Conservation (phyloP, 148 eudicot species). For the Pharnaceum exiguum region DNA sequence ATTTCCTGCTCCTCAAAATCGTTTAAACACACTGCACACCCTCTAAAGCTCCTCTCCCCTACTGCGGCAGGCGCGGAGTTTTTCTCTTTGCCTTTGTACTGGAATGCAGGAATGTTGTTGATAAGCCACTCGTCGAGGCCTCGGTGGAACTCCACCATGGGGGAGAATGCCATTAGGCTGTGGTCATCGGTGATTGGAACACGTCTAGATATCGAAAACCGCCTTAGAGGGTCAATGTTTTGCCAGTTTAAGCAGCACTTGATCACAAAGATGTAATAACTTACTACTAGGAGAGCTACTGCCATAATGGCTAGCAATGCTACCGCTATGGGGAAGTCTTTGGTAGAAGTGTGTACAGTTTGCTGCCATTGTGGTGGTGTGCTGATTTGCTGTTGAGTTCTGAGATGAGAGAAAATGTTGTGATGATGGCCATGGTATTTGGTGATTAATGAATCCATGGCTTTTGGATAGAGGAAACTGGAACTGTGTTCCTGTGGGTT, state of each 20-base stretch:
- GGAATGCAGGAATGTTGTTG: slow-evolving; percentile 62
- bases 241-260: slow-evolving; percentile 69
- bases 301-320: slow-evolving; percentile 50
- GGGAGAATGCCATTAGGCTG: slow-evolving; percentile 41
- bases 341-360: slow-evolving; percentile 28
- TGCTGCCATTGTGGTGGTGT: slow-evolving; percentile 7
- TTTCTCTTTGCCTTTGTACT: slow-evolving; percentile 27
- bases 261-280: slow-evolving; percentile 66
- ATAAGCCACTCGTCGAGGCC: slow-evolving; percentile 69
- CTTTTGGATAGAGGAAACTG: neutral
- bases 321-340: slow-evolving; percentile 57
- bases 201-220: slow-evolving; percentile 29
- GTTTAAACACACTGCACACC: slow-evolving; percentile 70
- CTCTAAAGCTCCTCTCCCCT: slow-evolving; percentile 27
- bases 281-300: slow-evolving; percentile 47
- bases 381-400: slow-evolving; percentile 6
- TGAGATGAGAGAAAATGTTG: neutral
- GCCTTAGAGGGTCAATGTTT: slow-evolving; percentile 44
- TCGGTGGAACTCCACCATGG: slow-evolving; percentile 31
- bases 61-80: neutral
- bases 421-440: slow-evolving; percentile 1
- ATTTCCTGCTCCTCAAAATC: slow-evolving; percentile 61
- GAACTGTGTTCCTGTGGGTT: neutral
- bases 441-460: slow-evolving; percentile 19
- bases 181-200: slow-evolving; percentile 19